phyloP scores from a whole-genome alignment of 1,284 basidiomycete genomes.

The Hemileia vastatrix region DNA sequence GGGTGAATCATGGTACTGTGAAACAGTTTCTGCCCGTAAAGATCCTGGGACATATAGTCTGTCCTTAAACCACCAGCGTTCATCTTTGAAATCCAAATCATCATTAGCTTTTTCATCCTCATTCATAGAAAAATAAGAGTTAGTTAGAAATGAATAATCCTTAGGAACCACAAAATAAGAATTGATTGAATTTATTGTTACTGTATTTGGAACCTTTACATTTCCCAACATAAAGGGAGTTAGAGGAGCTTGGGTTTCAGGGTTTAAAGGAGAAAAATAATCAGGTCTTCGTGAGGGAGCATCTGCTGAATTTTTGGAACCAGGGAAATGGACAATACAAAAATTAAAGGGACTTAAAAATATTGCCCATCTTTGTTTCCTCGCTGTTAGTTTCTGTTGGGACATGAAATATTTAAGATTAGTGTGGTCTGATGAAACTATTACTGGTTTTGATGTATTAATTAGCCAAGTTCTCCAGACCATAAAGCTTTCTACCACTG shows the following conservation, averaged over 20 bases:
- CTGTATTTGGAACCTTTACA: too few relatives aligned
- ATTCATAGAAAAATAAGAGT: too few relatives aligned
- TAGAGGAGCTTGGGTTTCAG: not conserved
- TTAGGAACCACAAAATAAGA: too few relatives aligned
- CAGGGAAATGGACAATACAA: not conserved
- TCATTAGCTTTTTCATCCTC: too few relatives aligned
- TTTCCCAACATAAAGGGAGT: too few relatives aligned
- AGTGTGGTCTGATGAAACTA: not conserved
- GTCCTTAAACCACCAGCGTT: not conserved
- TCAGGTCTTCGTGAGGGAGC: not conserved
- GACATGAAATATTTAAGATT: constrained; percentile 5
- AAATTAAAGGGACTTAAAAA: not conserved
- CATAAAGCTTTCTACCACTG: not conserved
- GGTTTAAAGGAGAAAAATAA: not conserved
- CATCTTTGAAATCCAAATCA: too few relatives aligned
- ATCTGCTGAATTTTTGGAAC: not conserved
- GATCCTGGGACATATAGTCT: not conserved
- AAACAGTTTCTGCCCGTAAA: not conserved
- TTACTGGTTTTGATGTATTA: not conserved
- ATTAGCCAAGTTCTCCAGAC: constrained; percentile 12
- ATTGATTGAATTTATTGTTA: too few relatives aligned
- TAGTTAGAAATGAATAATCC: too few relatives aligned
- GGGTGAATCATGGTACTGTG: not conserved
- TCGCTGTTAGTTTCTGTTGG: not conserved
- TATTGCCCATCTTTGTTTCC: not conserved